Base-by-base conservation (phyloP, 805 yeast species). In the Myxozyma melibiosi region DNA sequence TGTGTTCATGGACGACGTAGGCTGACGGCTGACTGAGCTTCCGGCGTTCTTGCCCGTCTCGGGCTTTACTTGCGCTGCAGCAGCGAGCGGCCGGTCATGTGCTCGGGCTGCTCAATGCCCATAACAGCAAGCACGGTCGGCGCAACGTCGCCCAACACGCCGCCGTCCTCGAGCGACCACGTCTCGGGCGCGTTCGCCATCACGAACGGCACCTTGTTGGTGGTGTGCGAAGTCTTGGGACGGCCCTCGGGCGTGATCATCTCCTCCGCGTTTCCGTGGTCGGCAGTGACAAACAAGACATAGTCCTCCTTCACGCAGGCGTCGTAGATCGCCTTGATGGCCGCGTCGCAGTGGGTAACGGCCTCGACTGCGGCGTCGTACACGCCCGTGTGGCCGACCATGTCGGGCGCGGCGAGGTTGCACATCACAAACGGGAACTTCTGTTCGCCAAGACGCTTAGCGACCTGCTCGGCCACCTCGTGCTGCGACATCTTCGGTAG, bases 211-310 rank as follows among this genome's bases (percentile, higher is more conserved):
- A 63, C 66, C 53, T 58, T 58, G 57, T 61, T 58, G 9, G 57
- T 51, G 28, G 66, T 63, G 47, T 63, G 66, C 48, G 66, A 52
- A 3, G 66, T 63, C 63, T 61, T 61, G 20, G 61, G 61, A 41
- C 50, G 58, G 37, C 66, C 66, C 35, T 58, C 65, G 16, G 53
- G 52, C 7, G 66, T 61, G 27, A 58, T 22, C 66, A 63, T 63
- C 62, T 61, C 65, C 62, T 63, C 66, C 28, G 66, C 66, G 55
- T 63, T 63, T 20, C 66, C 66, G 51, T 63, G 66, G 57, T 63
- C 66, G 31, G 66, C 63, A 16, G 66, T 63, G 39, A 63, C 47
- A 18, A 63, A 61, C 34, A 63, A 57, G 28, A 63, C 42, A 53
- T 61, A 63, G 35, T 38, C 51, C 49, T 58, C 48, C 35, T 34